Conservation (phyloP, 495 filamentous ascomycete genomes). For the Massariosphaeria phaeospora region DNA sequence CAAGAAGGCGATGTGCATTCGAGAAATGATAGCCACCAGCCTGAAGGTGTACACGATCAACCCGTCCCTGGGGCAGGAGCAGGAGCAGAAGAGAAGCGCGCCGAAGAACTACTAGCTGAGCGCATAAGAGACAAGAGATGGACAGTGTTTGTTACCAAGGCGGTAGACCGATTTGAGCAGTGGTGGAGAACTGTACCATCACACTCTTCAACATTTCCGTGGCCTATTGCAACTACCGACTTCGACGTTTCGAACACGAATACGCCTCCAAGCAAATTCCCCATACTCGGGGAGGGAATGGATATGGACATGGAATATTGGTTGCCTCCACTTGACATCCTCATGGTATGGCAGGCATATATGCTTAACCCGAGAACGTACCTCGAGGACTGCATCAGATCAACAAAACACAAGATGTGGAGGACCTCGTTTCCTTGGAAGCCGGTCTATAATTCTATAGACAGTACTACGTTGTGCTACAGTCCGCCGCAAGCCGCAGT, state of each 20-base stretch:
- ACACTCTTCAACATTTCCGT: background rate
- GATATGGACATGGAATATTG: background rate
- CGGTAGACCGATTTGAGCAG: conserved; percentile 64
- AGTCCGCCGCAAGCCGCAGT: conserved; percentile 46
- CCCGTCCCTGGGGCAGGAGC: background rate
- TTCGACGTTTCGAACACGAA: conserved; percentile 5
- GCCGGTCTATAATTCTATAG: conserved; percentile 53
- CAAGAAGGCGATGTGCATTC: background rate
- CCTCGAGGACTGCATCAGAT: conserved; percentile 70
- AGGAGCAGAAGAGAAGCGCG: background rate
- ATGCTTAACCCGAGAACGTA: conserved; percentile 77
- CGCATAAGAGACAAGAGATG: conserved; percentile 72
- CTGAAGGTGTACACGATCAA: conserved; percentile 1
- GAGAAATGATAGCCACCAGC: conserved; percentile 6
- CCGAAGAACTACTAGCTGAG: conserved; percentile 31
- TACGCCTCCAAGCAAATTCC: too few relatives aligned
- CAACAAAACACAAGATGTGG: conserved; percentile 58
- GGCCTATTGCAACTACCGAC: conserved; percentile 1
- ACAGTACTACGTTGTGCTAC: conserved; percentile 59
- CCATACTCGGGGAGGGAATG: conserved; percentile 1
- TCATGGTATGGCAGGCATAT: conserved; percentile 88
- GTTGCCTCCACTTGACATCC: conserved; percentile 54
- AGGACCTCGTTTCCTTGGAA: conserved; percentile 67
- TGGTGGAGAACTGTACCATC: conserved; percentile 56
- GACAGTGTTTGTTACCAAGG: conserved; percentile 68